Evolutionary conservation across 768 basidiomycete genomes (phyloP).

Genomic region (Sporobolomyces roseus): DNA sequence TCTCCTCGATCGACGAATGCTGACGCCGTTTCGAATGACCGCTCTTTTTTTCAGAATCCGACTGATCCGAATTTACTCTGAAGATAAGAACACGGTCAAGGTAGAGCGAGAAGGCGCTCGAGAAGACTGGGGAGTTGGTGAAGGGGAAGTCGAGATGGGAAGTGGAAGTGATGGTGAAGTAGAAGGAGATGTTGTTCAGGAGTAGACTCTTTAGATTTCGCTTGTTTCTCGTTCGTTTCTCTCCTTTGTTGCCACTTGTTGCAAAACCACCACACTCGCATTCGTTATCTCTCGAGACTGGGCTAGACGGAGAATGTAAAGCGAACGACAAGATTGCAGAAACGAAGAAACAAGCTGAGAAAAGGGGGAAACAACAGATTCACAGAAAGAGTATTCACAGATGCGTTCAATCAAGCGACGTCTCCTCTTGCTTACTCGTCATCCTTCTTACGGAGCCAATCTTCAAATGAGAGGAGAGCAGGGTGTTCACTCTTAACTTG

Average conservation of each 20-base stretch:
- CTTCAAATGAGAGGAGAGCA: slow-evolving; percentile 38
- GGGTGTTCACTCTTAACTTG: slow-evolving; percentile 38
- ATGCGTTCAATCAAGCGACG: too few species aligned
- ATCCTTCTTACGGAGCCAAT: slow-evolving; percentile 32
- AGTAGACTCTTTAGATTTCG: background rate
- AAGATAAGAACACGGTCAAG: slow-evolving; percentile 23
- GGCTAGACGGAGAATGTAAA: too few species aligned
- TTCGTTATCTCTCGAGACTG: too few species aligned
- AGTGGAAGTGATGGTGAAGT: slow-evolving; percentile 14
- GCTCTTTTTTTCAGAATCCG: slow-evolving; percentile 15
- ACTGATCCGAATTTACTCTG: slow-evolving; percentile 29
- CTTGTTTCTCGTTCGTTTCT: background rate
- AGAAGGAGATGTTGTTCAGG: background rate
- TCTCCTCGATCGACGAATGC: background rate
- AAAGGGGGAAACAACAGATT: too few species aligned
- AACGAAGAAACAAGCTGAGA: too few species aligned
- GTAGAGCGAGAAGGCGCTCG: slow-evolving; percentile 30
- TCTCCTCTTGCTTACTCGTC: slow-evolving; percentile 6
- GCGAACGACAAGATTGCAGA: too few species aligned
- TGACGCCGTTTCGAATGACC: too few species aligned
- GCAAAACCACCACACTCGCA: background rate
- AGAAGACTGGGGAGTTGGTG: slow-evolving; percentile 20
- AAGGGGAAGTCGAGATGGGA: slow-evolving; percentile 39
- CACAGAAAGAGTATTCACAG: too few species aligned
- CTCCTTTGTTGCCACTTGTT: background rate